A percentile compares a stretch with the other conserved stretches of the same genome.
phyloP scores from a whole-genome alignment of 176 grass and related monocot species.

The Puya raimondii region DNA sequence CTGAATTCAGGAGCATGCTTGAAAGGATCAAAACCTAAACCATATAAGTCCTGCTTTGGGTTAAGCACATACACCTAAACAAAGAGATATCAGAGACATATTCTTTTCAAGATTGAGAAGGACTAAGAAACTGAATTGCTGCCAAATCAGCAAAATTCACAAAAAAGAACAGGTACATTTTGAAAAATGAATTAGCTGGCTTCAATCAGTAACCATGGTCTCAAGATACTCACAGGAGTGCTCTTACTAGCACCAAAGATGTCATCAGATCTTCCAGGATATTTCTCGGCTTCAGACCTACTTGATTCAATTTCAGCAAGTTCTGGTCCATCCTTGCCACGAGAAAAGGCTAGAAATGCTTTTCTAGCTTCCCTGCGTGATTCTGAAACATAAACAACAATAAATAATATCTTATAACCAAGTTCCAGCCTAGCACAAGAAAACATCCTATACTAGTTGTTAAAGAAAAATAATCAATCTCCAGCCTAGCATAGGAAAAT shows the following conservation, averaged over 20 bases:
- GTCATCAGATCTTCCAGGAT: slow-evolving; percentile 24
- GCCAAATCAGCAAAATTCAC: not conserved
- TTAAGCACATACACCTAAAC: slow-evolving; percentile 68
- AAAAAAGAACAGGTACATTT: not conserved
- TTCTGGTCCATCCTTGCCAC: slow-evolving; percentile 30
- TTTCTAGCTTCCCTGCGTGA: slow-evolving; percentile 82
- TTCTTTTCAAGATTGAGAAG: not conserved
- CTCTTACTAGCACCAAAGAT: slow-evolving; percentile 35
- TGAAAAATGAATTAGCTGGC: not conserved
- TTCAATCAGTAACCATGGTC: not conserved
- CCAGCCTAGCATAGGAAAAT: not conserved
- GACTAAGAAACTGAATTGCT: not conserved
- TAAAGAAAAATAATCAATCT: not conserved
- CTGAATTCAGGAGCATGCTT: slow-evolving; percentile 89
- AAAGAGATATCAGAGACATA: slow-evolving; percentile 21
- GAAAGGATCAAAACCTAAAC: slow-evolving; percentile 95
- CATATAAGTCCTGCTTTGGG: slow-evolving; percentile 87
- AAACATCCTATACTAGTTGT: not conserved
- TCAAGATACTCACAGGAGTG: slow-evolving; percentile 57
- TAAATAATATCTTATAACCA: not conserved
- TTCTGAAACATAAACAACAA: slow-evolving; percentile 40
- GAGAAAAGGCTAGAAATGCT: slow-evolving; percentile 82
- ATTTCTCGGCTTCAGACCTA: slow-evolving; percentile 36
- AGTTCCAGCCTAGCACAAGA: not conserved
- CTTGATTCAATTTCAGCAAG: slow-evolving; percentile 28